Conservation (phyloP, 495 filamentous ascomycete genomes). For the Polyplosphaeria fusca region DNA sequence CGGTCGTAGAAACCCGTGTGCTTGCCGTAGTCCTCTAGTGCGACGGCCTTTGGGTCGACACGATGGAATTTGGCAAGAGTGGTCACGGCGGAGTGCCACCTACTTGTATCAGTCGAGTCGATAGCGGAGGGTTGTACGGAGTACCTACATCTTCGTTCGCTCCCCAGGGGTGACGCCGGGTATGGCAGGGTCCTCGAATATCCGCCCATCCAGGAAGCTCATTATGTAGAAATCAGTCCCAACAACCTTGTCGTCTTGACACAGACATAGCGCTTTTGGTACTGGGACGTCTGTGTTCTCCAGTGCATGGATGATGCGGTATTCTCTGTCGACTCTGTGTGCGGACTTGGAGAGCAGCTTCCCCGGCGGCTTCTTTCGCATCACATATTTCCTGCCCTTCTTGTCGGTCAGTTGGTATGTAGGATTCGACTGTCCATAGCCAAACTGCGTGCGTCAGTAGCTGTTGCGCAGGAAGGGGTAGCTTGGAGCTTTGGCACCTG, state of each 20-base stretch:
- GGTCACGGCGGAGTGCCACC: conserved; percentile 76
- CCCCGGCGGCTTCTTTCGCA: conserved; percentile 95
- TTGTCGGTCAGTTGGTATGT: conserved; percentile 82
- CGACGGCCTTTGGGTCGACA: conserved; percentile 62
- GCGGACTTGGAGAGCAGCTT: conserved; percentile 87
- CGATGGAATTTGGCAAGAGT: conserved; percentile 85
- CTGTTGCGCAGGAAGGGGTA: not conserved
- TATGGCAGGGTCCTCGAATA: conserved; percentile 83
- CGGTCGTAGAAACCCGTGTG: conserved; percentile 76
- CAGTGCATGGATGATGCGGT: conserved; percentile 82
- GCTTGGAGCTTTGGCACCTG: conserved; percentile 62
- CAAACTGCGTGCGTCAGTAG: conserved; percentile 61
- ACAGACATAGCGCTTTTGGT: conserved; percentile 79
- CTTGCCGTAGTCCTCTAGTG: conserved; percentile 70
- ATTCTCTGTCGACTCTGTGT: conserved; percentile 94
- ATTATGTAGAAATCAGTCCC: conserved; percentile 96
- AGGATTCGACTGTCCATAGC: conserved; percentile 95
- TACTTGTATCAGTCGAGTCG: conserved; percentile 1
- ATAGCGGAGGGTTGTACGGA: not conserved
- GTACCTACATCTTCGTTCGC: conserved; percentile 58
- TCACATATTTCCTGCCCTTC: conserved; percentile 66
- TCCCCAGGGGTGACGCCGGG: conserved; percentile 68
- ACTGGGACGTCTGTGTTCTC: conserved; percentile 78
- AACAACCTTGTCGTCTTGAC: conserved; percentile 72
- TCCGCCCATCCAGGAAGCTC: conserved; percentile 87